Conservation (phyloP, 177 flowering plant genomes). For the Vitis hybrid region DNA sequence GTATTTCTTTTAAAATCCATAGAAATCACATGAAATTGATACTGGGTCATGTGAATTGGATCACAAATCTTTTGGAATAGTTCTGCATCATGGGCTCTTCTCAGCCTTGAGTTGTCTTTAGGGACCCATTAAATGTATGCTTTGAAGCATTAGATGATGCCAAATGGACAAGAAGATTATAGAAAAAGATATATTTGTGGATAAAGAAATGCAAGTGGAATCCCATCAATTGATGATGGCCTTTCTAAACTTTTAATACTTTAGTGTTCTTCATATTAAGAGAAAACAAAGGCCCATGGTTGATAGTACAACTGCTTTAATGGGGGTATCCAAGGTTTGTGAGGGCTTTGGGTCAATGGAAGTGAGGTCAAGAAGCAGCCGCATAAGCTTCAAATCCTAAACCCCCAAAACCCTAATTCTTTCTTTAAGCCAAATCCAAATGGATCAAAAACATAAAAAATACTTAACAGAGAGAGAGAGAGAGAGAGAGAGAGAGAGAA, state of each 20-base stretch:
- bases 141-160: not conserved
- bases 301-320: slow-evolving; percentile 9
- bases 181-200: not conserved
- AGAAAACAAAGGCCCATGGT: not conserved
- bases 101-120: not conserved
- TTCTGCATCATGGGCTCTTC: not conserved
- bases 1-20: too few relatives aligned
- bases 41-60: too few relatives aligned
- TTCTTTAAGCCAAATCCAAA: slow-evolving; percentile 15
- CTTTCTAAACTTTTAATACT: not conserved
- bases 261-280: slow-evolving; percentile 9
- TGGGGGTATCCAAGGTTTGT: slow-evolving; percentile 25
- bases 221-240: not conserved
- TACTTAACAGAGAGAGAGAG: not conserved
- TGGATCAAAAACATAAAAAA: slow-evolving; percentile 23
- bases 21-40: too few relatives aligned
- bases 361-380: not conserved
- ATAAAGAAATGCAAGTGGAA: not conserved
- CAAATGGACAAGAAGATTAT: not conserved
- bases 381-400: slow-evolving; percentile 1
- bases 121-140: not conserved
- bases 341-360: not conserved
- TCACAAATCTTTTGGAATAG: not conserved
- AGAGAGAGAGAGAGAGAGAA: not conserved
- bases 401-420: not conserved